phyloP scores from a whole-genome alignment of 2,329 filamentous ascomycete species.

The Macrophomina tecta region DNA sequence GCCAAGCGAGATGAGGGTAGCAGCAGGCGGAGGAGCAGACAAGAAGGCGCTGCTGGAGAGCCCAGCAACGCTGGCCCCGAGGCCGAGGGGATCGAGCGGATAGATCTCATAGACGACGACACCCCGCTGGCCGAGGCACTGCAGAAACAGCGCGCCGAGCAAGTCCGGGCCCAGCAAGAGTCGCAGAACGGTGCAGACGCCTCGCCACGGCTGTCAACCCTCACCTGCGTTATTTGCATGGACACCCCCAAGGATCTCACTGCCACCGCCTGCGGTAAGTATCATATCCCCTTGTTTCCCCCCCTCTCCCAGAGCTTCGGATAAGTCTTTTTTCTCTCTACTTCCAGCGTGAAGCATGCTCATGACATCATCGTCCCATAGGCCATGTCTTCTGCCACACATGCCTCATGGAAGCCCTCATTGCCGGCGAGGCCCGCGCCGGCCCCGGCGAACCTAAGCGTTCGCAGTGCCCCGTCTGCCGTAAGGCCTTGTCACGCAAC shows the following conservation, averaged over 20 bases:
- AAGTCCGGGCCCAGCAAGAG: conserved; percentile 53
- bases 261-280: conserved; percentile 64
- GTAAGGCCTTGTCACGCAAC: conserved; percentile 50
- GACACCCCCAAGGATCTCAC: conserved; percentile 65
- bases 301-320: background rate
- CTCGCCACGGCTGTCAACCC: conserved; percentile 51
- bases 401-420: conserved; percentile 66
- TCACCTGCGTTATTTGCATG: conserved; percentile 69
- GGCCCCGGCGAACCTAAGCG: conserved; percentile 50
- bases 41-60: background rate
- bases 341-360: background rate
- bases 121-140: conserved; percentile 51
- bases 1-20: conserved; percentile 32
- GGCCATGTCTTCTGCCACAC: conserved; percentile 70
- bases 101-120: conserved; percentile 57
- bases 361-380: conserved; percentile 34
- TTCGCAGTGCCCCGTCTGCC: conserved; percentile 55
- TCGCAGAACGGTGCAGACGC: conserved; percentile 39
- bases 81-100: conserved; percentile 49
- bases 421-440: conserved; percentile 59
- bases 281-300: background rate
- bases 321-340: no score
- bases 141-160: conserved; percentile 60
- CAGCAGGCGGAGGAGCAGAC: conserved; percentile 26
- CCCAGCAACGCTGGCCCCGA: conserved; percentile 25